Conservation (phyloP, 148 eudicot genomes). For the Silene conica region DNA sequence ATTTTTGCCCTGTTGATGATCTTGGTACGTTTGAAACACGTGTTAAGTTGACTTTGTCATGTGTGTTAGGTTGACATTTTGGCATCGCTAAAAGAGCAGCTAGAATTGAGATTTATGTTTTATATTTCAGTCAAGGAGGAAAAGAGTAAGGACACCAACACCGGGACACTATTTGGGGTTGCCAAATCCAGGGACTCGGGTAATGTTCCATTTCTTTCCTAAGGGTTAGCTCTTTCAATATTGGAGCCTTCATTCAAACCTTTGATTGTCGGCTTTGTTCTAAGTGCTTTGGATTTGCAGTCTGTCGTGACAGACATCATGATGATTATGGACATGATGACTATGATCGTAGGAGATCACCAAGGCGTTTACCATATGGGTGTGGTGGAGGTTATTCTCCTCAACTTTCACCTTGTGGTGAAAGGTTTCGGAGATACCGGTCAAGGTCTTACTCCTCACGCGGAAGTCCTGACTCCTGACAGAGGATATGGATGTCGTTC, state of each 20-base stretch:
- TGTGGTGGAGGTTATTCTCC: slow-evolving; percentile 76
- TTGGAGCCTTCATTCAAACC: no score
- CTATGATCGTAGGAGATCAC: slow-evolving; percentile 75
- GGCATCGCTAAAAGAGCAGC: no score
- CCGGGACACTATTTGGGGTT: slow-evolving; percentile 96
- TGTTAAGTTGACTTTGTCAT: neutral
- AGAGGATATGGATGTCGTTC: slow-evolving; percentile 70
- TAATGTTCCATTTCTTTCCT: slow-evolving; percentile 10
- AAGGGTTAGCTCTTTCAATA: no score
- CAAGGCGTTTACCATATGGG: slow-evolving; percentile 75
- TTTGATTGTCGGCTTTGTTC: no score
- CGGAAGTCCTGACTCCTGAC: slow-evolving; percentile 54
- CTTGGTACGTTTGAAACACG: no score
- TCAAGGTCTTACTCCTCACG: slow-evolving; percentile 92
- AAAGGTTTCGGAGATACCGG: slow-evolving; percentile 84
- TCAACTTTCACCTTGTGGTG: slow-evolving; percentile 61
- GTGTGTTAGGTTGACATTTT: neutral
- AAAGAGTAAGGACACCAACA: slow-evolving; percentile 86
- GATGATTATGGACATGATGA: slow-evolving; percentile 74
- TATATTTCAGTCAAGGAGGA: slow-evolving; percentile 80
- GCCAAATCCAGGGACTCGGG: slow-evolving; percentile 55
- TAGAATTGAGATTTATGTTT: no score
- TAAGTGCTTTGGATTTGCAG: slow-evolving; percentile 25
- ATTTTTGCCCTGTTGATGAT: neutral
- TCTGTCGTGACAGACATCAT: slow-evolving; percentile 56